Evolutionary conservation across 225 moss, liverwort and hornwort species (phyloP).

Genomic region (Neckera pumila): DNA sequence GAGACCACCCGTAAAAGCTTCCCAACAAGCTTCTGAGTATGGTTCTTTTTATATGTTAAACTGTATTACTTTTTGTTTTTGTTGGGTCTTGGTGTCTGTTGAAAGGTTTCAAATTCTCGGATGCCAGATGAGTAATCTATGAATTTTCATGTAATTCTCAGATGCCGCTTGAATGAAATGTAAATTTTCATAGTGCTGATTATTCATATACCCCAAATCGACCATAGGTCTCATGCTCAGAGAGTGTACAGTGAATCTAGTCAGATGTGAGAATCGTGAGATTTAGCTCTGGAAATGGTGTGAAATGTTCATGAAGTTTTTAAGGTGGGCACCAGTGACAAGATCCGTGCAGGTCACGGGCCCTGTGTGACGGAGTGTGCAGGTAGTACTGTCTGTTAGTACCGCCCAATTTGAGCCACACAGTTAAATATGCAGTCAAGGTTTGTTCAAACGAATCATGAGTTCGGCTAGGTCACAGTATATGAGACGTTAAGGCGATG

Average conservation of each 20-base stretch:
- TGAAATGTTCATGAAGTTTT: neutral
- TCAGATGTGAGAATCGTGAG: neutral
- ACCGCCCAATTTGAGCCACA: slow-evolving; percentile 1
- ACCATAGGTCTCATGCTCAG: neutral
- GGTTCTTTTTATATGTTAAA: neutral
- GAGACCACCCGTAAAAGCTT: neutral
- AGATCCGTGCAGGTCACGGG: slow-evolving; percentile 27
- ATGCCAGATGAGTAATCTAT: no score
- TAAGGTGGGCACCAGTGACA: neutral
- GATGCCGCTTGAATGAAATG: neutral
- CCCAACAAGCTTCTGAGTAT: neutral
- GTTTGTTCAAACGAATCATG: slow-evolving; percentile 1
- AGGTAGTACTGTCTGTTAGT: slow-evolving; percentile 17
- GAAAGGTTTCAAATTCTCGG: neutral
- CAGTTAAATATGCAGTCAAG: neutral
- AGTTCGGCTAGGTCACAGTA: neutral
- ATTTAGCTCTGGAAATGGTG: neutral
- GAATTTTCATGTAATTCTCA: neutral
- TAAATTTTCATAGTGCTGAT: neutral
- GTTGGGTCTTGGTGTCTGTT: neutral
- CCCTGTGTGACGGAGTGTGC: neutral
- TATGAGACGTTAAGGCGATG: neutral
- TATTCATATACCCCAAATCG: neutral
- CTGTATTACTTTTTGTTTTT: no score
- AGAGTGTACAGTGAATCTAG: neutral